phyloP scores from a whole-genome alignment of 2,329 filamentous ascomycete species.

The Fusarium sp. region DNA sequence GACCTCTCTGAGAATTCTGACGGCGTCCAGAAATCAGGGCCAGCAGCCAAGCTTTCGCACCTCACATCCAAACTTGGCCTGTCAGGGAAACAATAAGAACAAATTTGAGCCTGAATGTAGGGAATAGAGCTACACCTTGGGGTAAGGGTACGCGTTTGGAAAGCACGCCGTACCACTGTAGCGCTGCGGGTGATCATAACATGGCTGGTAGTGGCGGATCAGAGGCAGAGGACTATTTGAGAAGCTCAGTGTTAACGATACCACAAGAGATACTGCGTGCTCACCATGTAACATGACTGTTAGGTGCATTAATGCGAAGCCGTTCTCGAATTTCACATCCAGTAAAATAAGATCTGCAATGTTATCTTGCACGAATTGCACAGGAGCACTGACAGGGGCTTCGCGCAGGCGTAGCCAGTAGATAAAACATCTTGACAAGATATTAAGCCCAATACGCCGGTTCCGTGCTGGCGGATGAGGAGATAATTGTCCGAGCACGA shows the following conservation, averaged over 20 bases:
- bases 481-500: not conserved
- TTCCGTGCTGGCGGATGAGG: not conserved
- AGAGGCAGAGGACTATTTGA: slow-evolving; percentile 4
- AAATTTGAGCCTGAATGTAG: not conserved
- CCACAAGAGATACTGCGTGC: not conserved
- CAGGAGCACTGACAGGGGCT: not conserved
- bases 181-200: slow-evolving; percentile 3
- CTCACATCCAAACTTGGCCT: slow-evolving; percentile 37
- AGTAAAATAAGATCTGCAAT: not conserved
- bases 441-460: slow-evolving; percentile 15
- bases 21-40: slow-evolving; percentile 8
- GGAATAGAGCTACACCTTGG: not conserved
- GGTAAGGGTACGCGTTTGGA: not conserved
- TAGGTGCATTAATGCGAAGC: too few species aligned
- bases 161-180: not conserved
- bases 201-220: not conserved
- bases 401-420: slow-evolving; percentile 4
- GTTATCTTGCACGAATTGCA: not conserved
- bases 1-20: not conserved
- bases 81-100: slow-evolving; percentile 14
- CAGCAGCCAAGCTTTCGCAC: slow-evolving; percentile 33
- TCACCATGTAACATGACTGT: not conserved
- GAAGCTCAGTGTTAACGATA: slow-evolving; percentile 3
- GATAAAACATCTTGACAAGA: not conserved
- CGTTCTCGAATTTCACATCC: not conserved